Conservation (phyloP, 2,329 filamentous ascomycete genomes). For the Raffaelea deltoideospora region DNA sequence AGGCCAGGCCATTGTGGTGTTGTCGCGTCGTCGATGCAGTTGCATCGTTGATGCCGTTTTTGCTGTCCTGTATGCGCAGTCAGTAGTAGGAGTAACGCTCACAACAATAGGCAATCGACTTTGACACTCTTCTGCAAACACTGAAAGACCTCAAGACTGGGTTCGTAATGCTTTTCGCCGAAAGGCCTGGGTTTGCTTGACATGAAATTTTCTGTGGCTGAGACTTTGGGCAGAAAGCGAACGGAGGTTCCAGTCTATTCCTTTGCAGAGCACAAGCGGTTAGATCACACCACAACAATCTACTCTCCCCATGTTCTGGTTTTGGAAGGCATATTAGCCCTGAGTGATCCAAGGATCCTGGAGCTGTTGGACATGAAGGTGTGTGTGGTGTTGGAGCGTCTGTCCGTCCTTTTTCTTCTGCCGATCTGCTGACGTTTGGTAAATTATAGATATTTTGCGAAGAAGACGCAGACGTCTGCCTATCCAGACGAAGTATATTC, state of each 20-base stretch:
- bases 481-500: slow-evolving; percentile 65
- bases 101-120: slow-evolving; percentile 59
- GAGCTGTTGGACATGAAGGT: slow-evolving; percentile 85
- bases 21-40: too few species aligned
- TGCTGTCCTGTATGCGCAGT: too few species aligned
- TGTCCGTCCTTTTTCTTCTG: neutral
- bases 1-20: slow-evolving; percentile 11
- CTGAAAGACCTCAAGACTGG: slow-evolving; percentile 79
- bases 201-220: too few species aligned
- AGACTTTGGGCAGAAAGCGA: slow-evolving; percentile 43
- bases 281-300: slow-evolving; percentile 68
- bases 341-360: slow-evolving; percentile 75
- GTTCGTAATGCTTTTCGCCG: slow-evolving; percentile 31
- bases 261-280: slow-evolving; percentile 75
- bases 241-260: slow-evolving; percentile 92
- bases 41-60: too few species aligned
- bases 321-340: slow-evolving; percentile 86
- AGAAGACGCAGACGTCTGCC: slow-evolving; percentile 84
- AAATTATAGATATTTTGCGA: slow-evolving; percentile 77
- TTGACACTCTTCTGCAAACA: slow-evolving; percentile 69
- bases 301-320: slow-evolving; percentile 96
- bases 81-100: too few species aligned
- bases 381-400: slow-evolving; percentile 9
- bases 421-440: neutral
- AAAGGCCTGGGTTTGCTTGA: neutral